Evolutionary conservation across 805 yeast species (phyloP).

Genomic region (Schwanniomyces yamadae): DNA sequence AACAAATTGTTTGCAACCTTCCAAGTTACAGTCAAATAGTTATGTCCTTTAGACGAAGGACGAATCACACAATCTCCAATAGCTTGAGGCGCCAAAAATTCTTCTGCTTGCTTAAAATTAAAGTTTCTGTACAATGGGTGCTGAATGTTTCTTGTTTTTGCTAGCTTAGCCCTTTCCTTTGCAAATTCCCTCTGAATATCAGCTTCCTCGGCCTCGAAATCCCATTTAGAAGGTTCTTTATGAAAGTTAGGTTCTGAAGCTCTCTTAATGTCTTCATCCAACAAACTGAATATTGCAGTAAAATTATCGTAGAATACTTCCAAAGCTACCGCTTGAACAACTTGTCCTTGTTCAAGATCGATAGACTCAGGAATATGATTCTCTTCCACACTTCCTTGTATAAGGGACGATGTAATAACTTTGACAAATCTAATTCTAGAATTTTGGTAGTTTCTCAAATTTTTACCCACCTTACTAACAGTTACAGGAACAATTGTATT

Average conservation of each 20-base stretch:
- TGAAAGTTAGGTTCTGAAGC: slow-evolving; percentile 47
- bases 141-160: slow-evolving; percentile 75
- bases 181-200: slow-evolving; percentile 60
- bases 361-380: slow-evolving; percentile 45
- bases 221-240: slow-evolving; percentile 74
- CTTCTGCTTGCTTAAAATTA: slow-evolving; percentile 87
- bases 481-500: slow-evolving; percentile 78
- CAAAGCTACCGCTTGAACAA: slow-evolving; percentile 78
- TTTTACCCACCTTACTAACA: slow-evolving; percentile 68
- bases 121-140: slow-evolving; percentile 89
- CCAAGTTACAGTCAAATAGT: slow-evolving; percentile 93
- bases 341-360: slow-evolving; percentile 61
- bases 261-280: slow-evolving; percentile 60
- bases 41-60: slow-evolving; percentile 88
- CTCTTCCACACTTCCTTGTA: slow-evolving; percentile 46
- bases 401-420: slow-evolving; percentile 41
- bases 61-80: slow-evolving; percentile 93
- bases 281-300: slow-evolving; percentile 69
- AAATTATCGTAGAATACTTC: slow-evolving; percentile 73
- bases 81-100: slow-evolving; percentile 79
- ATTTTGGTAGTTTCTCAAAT: slow-evolving; percentile 49
- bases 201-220: slow-evolving; percentile 66
- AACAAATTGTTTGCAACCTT: slow-evolving; percentile 87
- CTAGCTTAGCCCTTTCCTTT: slow-evolving; percentile 63
- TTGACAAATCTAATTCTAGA: slow-evolving; percentile 41